Percentiles rank a stretch among this genome's conserved stretches.
phyloP scores from a whole-genome alignment of 2,329 filamentous ascomycete genomes.

The Monilinia polystroma region DNA sequence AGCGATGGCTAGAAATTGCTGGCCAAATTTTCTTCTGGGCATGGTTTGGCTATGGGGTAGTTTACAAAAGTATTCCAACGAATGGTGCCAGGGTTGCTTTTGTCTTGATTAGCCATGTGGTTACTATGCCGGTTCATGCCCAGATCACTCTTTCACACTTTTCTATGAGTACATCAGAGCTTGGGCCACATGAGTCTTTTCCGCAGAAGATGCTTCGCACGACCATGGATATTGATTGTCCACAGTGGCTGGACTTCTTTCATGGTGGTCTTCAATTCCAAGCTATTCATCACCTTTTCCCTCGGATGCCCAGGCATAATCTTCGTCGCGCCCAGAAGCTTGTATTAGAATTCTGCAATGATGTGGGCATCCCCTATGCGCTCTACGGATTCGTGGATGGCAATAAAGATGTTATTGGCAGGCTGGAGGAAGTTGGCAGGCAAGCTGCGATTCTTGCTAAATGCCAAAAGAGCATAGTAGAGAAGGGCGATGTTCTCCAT shows the following conservation, averaged over 20 bases:
- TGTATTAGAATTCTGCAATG: conserved; percentile 77
- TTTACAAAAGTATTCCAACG: conserved; percentile 71
- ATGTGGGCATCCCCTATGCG: conserved; percentile 81
- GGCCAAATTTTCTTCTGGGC: conserved; percentile 81
- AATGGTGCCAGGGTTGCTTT: conserved; percentile 69
- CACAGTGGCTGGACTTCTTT: conserved; percentile 83
- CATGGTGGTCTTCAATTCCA: conserved; percentile 90
- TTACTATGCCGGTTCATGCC: conserved; percentile 78
- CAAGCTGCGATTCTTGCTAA: conserved; percentile 76
- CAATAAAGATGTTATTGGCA: conserved; percentile 76
- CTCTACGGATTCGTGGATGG: conserved; percentile 82
- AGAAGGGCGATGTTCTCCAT: conserved; percentile 38
- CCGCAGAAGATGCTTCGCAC: conserved; percentile 88
- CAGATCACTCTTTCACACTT: conserved; percentile 93
- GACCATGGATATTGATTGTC: conserved; percentile 91
- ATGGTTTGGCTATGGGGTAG: conserved; percentile 80
- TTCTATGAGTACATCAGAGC: conserved; percentile 86
- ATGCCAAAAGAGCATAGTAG: conserved; percentile 56
- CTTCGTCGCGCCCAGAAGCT: conserved; percentile 71
- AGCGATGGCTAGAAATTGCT: conserved; percentile 73
- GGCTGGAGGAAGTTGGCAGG: conserved; percentile 73
- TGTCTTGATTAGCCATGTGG: conserved; percentile 75
- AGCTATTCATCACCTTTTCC: conserved; percentile 82
- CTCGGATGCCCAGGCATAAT: conserved; percentile 81
- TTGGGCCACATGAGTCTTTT: conserved; percentile 82